Base-by-base conservation (phyloP, 1,139 yeast species). In the Pichia norvegensis region DNA sequence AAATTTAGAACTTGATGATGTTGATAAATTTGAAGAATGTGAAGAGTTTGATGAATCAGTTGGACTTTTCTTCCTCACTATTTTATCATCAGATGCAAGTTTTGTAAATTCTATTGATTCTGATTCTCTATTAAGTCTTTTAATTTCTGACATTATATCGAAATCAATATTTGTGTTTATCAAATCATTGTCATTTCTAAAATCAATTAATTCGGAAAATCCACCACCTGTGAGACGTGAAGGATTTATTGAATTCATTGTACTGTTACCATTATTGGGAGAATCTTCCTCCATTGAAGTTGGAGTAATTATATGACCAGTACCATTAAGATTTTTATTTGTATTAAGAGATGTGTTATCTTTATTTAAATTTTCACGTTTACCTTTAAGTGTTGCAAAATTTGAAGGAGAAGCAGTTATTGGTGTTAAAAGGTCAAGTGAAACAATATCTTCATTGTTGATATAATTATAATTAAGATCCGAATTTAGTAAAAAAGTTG, bases 381-480 rank as follows among this genome's bases (percentile, higher is more conserved):
- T 35, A 19, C 37, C 37, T 8, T 19, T 35, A 4, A 29, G 22
- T 4, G 40, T 36, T 2, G 36, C 17, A 11, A 42, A 38, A 7
- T 27, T 40, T n/a, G 37, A 27, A 3, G 53, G 53, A 2, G 61
- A 54, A 1, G 45, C 46, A 8, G 60, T 47, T 6, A 52, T 41
- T 1, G 62, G 61, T 1, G 62, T 59, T 14, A 57, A 31, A 7
- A 54, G 46, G 19, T 53, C 53, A 20, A 55, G 50, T 1, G 52
- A 43, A 13, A 47, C 14, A 10, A 47, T 45, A 20, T 47, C 48
- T 36, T 49, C 53, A 20, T 47, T 48, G 31, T 46, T 46, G n/a
- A 45, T 33, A 16, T 25, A 29, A 29, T 51, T 47, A 13, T n/a
- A 31, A 33, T 46, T 38, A 2, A 35, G 3, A 19, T 35, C 37